These are phyloP conservation scores for Glycyrrhiza uralensis DNA, from an alignment of 306 rosid species.

Conservation along the genomic window DNA sequence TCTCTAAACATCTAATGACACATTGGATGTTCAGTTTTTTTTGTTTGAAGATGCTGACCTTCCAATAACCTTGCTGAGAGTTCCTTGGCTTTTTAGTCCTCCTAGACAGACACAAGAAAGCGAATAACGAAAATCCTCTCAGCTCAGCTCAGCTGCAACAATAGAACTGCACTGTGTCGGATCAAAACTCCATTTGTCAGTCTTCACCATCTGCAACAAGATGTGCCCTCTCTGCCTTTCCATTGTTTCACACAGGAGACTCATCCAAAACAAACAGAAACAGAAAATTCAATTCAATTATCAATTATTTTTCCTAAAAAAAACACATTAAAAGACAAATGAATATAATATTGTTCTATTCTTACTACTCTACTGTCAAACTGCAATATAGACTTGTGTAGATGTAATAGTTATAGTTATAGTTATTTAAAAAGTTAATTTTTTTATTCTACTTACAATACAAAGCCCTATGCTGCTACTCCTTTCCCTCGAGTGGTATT, in stretches of 20 bases:
- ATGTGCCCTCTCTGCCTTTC: neutral
- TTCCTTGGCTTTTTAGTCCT: too few relatives aligned
- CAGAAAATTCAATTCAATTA: neutral
- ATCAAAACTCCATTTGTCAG: slow-evolving; percentile 20
- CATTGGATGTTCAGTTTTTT: too few relatives aligned
- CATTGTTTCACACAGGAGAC: neutral
- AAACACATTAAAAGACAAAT: neutral
- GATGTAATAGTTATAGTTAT: neutral
- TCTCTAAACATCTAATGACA: too few relatives aligned
- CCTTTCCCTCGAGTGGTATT: slow-evolving; percentile 36
- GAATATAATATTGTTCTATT: neutral
- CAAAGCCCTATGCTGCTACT: slow-evolving; percentile 31
- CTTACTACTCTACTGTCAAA: neutral
- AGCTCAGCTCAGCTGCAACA: slow-evolving; percentile 28
- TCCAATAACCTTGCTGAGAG: too few relatives aligned
- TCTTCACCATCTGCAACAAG: neutral
- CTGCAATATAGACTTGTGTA: neutral
- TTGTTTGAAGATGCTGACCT: too few relatives aligned
- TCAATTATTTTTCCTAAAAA: neutral
- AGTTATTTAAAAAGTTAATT: neutral
- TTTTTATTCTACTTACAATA: neutral
- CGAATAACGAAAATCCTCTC: slow-evolving; percentile 18
- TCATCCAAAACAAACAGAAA: slow-evolving; percentile 10
- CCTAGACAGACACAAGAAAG: too few relatives aligned
- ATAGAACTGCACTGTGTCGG: slow-evolving; percentile 43